Evolutionary conservation across 345 rosid species (phyloP).

Genomic region (Pugionium cornutum): DNA sequence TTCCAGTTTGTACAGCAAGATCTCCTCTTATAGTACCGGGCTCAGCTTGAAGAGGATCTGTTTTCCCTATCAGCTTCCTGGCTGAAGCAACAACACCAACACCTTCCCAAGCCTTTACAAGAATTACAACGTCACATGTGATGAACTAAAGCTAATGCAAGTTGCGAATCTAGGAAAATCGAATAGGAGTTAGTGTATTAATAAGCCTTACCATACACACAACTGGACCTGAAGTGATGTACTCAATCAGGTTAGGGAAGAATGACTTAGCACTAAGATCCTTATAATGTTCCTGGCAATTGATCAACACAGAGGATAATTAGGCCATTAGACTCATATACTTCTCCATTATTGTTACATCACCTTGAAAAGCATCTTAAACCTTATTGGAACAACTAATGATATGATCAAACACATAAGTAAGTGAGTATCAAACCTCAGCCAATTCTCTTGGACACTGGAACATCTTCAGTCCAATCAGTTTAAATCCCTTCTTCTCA

Average conservation of each 20-base stretch:
- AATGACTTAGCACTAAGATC: constrained; percentile 86
- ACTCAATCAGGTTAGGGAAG: constrained; percentile 73
- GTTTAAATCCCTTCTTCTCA: constrained; percentile 90
- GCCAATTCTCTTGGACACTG: constrained; percentile 84
- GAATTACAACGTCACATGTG: constrained; percentile 5
- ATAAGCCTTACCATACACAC: constrained; percentile 76
- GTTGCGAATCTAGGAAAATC: not conserved
- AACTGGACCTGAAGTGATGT: constrained; percentile 95
- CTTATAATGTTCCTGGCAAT: constrained; percentile 80
- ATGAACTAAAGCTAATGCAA: not conserved
- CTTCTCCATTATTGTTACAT: not conserved
- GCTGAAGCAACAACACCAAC: constrained; percentile 94
- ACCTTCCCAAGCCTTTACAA: constrained; percentile 90
- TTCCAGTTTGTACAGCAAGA: constrained; percentile 96
- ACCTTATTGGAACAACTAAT: too few relatives aligned
- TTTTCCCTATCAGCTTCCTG: constrained; percentile 85
- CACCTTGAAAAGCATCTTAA: too few relatives aligned
- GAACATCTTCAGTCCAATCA: constrained; percentile 84
- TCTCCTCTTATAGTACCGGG: constrained; percentile 98
- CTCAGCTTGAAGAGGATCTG: constrained; percentile 96
- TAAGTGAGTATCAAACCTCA: constrained; percentile 57
- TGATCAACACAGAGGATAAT: constrained; percentile 4
- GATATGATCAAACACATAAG: too few relatives aligned
- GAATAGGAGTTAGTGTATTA: too few relatives aligned
- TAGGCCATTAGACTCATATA: too few relatives aligned